Evolutionary conservation across 1,139 yeast genomes (phyloP), one percentile per base, ranked within the genome.

Genomic region (Saccharomyces hybrid): DNA sequence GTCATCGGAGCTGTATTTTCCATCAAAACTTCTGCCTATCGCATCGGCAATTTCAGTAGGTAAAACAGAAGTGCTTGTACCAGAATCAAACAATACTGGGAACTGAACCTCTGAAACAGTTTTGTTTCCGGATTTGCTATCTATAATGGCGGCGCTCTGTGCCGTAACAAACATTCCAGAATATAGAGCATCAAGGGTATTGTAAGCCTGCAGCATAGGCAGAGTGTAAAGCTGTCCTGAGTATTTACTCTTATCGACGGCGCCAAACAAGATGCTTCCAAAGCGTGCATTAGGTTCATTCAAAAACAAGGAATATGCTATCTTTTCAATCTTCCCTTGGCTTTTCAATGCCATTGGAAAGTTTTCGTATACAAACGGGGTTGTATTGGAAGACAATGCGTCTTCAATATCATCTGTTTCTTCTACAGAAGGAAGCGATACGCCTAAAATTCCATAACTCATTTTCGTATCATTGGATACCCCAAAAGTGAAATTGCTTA

Each of bases 381-480:
- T 55, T 9, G 50, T 14, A 12, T 21, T 52, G 3, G 51, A 26
- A 3, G 11, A 7, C 14, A 26, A 14, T 26, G 47, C 11, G 16
- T 16, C 16, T 16, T 16, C 5, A 7, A 6, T 5, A 16, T 14
- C 11, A 51, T 61, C 64, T 1, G 74, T 71, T n/a, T 75, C 71
- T 63, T 80, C 83, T 56, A 77, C 68, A 1, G 75, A 78, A 1
- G 75, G 67, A 46, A 79, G 75, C 4, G 84, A 84, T 58, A 82
- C 77, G 28, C 86, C 87, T 51, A 81, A 70, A 28, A 82, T 83
- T 49, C 83, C 83, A 55, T 73, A 73, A 11, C 73, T 65, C 19
- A 82, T 75, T 60, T 76, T 76, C 2, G 83, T 68, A 44, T 67
- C 62, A 59, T 75, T 75, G 29, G 83, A 83, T 24, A 80, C 76